Percentiles rank a stretch among this genome's conserved stretches.
These are phyloP conservation scores for Exophiala calicioides DNA, from an alignment of 2,329 filamentous ascomycete genomes.

Conservation along the genomic window DNA sequence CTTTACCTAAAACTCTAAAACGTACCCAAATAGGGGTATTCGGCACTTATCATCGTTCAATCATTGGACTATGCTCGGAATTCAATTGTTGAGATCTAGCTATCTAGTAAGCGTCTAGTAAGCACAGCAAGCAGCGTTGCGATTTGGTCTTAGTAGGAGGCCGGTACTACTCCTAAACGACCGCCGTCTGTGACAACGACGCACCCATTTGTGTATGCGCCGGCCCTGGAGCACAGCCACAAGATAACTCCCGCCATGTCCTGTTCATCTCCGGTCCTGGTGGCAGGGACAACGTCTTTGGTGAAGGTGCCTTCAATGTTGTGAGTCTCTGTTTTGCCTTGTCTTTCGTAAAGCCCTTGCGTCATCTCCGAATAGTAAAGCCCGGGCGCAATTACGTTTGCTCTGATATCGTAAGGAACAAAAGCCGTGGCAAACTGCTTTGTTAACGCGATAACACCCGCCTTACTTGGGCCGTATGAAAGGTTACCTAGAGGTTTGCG, in stretches of 20 bases:
- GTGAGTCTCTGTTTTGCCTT: constrained; percentile 40
- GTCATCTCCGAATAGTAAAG: constrained; percentile 65
- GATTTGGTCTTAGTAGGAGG: constrained; percentile 57
- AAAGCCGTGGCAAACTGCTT: constrained; percentile 51
- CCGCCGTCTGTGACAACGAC: constrained; percentile 66
- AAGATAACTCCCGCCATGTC: constrained; percentile 67
- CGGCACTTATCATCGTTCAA: too few relatives aligned
- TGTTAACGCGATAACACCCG: constrained; percentile 50
- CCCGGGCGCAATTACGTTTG: constrained; percentile 54
- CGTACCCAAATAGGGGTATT: too few relatives aligned
- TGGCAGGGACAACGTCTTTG: constrained; percentile 56
- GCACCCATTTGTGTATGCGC: constrained; percentile 66
- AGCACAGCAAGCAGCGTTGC: too few relatives aligned
- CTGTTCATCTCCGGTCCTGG: constrained; percentile 60
- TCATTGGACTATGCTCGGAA: too few relatives aligned
- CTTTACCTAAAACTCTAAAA: too few relatives aligned
- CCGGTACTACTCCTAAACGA: constrained; percentile 57
- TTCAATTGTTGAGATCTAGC: too few relatives aligned
- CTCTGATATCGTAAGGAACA: constrained; percentile 46
- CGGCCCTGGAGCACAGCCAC: constrained; percentile 65
- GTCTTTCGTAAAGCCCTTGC: constrained; percentile 47
- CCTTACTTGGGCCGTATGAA: constrained; percentile 48
- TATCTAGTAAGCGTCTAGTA: too few relatives aligned
- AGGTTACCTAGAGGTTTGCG: constrained; percentile 41
- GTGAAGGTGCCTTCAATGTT: constrained; percentile 43